Evolutionary conservation across 768 basidiomycete species (phyloP).

Genomic region (Scleroderma citrinum): DNA sequence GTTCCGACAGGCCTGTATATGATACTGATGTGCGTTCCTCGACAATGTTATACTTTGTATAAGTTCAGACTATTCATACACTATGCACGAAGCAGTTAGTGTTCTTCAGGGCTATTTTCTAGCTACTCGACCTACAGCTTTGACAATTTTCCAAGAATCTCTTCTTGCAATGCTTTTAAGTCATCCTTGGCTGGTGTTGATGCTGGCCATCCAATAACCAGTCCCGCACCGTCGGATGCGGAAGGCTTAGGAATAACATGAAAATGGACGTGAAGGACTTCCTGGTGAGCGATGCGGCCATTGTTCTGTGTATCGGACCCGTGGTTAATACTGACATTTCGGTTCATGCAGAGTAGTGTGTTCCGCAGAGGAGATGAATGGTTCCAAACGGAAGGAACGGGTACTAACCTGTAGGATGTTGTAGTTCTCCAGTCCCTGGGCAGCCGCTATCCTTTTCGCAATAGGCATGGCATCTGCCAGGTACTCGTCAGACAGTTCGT

Average conservation of each 20-base stretch:
- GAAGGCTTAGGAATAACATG: slow-evolving; percentile 89
- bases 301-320: slow-evolving; percentile 47
- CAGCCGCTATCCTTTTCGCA: slow-evolving; percentile 82
- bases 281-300: slow-evolving; percentile 56
- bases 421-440: slow-evolving; percentile 71
- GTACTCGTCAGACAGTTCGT: slow-evolving; percentile 84
- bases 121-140: not conserved
- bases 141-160: slow-evolving; percentile 15
- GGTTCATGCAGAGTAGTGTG: not conserved
- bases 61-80: too few species aligned
- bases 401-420: slow-evolving; percentile 67
- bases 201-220: slow-evolving; percentile 71
- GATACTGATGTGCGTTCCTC: too few species aligned
- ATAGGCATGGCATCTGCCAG: slow-evolving; percentile 71
- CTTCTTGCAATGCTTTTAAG: slow-evolving; percentile 15
- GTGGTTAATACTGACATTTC: not conserved
- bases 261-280: slow-evolving; percentile 87
- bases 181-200: slow-evolving; percentile 15
- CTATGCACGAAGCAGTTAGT: too few species aligned
- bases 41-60: too few species aligned
- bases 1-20: too few species aligned
- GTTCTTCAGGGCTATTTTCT: not conserved
- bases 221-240: slow-evolving; percentile 58
- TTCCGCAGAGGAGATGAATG: not conserved
- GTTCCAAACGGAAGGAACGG: not conserved